Percentiles rank a stretch among this genome's conserved stretches.
These are phyloP conservation scores for Calocera viscosa DNA, from an alignment of 768 basidiomycete species.

Conservation along the genomic window DNA sequence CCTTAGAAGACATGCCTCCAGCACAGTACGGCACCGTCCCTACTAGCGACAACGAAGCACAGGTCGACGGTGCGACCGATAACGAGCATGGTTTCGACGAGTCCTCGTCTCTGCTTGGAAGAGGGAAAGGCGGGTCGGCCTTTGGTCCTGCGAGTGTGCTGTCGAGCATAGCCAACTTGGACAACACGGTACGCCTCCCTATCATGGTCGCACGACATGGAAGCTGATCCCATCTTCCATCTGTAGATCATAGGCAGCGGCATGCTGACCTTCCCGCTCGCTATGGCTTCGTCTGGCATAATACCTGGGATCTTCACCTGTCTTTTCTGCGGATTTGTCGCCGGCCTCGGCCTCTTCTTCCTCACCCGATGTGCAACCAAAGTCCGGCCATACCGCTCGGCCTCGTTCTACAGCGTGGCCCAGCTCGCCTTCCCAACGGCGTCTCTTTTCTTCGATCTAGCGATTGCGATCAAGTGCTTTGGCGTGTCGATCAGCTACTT, in stretches of 20 bases:
- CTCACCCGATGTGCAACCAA: constrained; percentile 70
- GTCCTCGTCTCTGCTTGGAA: not conserved
- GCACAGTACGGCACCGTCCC: not conserved
- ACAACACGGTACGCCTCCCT: not conserved
- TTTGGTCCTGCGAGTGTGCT: not conserved
- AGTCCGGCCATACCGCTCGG: constrained; percentile 49
- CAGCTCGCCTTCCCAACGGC: constrained; percentile 81
- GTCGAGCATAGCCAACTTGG: constrained; percentile 15
- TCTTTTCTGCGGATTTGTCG: constrained; percentile 59
- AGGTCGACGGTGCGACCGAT: not conserved
- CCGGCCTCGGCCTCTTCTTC: constrained; percentile 78
- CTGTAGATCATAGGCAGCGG: not conserved
- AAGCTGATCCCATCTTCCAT: not conserved
- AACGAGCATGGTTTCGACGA: not conserved
- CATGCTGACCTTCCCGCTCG: constrained; percentile 23
- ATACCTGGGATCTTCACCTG: constrained; percentile 87
- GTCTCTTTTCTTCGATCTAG: constrained; percentile 80
- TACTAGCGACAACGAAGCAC: not conserved
- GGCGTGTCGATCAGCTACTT: constrained; percentile 89
- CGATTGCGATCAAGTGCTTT: constrained; percentile 93
- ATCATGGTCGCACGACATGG: not conserved
- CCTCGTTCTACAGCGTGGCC: constrained; percentile 74
- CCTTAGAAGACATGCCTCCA: constrained; percentile 5
- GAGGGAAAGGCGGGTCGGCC: not conserved
- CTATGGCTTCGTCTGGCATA: constrained; percentile 79